phyloP scores from a whole-genome alignment of 352 stramenopile species.

The Aphanomyces invadans region DNA sequence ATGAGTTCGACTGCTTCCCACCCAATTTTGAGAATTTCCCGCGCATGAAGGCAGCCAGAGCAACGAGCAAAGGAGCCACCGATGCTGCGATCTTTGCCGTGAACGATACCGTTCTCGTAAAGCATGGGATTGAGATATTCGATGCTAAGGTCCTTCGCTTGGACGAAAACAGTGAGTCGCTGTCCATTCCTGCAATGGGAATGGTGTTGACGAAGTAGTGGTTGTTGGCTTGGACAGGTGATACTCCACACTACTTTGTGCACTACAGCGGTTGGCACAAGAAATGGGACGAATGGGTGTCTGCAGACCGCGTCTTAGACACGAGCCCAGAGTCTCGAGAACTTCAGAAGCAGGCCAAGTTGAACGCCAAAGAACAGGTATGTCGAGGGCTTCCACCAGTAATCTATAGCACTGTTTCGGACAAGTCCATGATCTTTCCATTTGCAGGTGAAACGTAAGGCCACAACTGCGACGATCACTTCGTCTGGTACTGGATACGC shows the following conservation, averaged over 20 bases:
- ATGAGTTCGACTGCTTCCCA: background rate
- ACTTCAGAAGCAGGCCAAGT: constrained; percentile 47
- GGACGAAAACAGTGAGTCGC: constrained; percentile 37
- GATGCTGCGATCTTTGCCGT: constrained; percentile 39
- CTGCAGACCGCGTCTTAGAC: constrained; percentile 58
- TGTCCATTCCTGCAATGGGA: too few species aligned
- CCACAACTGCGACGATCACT: constrained; percentile 34
- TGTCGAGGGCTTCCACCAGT: too few species aligned
- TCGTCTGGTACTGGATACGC: background rate
- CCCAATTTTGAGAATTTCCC: background rate
- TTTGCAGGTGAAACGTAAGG: constrained; percentile 33
- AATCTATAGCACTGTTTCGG: too few species aligned
- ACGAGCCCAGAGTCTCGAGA: constrained; percentile 47
- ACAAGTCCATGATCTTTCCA: background rate
- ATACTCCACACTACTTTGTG: constrained; percentile 72
- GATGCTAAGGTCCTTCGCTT: constrained; percentile 80
- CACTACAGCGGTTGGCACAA: constrained; percentile 89
- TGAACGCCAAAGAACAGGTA: constrained; percentile 6
- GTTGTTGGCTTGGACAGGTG: background rate
- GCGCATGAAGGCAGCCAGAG: background rate
- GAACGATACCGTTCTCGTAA: constrained; percentile 61
- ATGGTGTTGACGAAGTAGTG: too few species aligned
- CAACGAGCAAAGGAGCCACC: background rate
- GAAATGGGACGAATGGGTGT: constrained; percentile 89
- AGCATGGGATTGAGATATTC: constrained; percentile 81